Evolutionary conservation across 108 stramenopile genomes (phyloP), one percentile per base, ranked within the genome.

Genomic region (Nitzschia inconspicua): DNA sequence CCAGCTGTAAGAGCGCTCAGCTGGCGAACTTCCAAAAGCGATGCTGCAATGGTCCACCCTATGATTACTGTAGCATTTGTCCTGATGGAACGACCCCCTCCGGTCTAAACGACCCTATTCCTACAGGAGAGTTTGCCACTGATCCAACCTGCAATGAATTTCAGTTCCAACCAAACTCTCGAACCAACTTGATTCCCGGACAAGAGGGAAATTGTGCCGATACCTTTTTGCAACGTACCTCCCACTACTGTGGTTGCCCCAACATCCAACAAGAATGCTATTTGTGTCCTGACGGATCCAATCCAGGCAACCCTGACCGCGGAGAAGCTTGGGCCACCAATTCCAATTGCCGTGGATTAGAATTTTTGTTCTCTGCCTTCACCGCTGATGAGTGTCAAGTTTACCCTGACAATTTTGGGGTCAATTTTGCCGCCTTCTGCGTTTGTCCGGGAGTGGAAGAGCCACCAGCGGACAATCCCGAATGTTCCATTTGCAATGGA

Each of bases 171-270:
- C 8, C 27, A 22, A 14, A 29, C 20, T 27, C 50, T 3, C 28
- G 32, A n/a, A 51, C 49, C 36, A 57, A 16, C 18, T 11, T 64
- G 20, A 58, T 64, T 32, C n/a, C n/a, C n/a, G n/a, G n/a, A n/a
- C 25, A 28, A 0, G 49, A 34, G 29, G 70, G 70, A 35, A 51
- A 11, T 24, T 72, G 70, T 52, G 32, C 39, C 1, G 70, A 72
- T 26, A 72, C 70, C 20, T 44, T 40, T 36, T 10, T 62, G 22
- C 56, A 35, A 19, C 62, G 70, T 6, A 54, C 29, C 0, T 57
- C 56, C 16, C 39, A 40, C 20, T 64, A 52, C 18, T 72, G 70
- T 57, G 70, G 63, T 25, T 72, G 70, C 26, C 63, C 62, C 35
- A 24, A 24, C 23, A 26, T 24, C 10, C 44, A 64, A 26, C 70